Evolutionary conservation across 2,329 filamentous ascomycete genomes (phyloP), one percentile per base, ranked within the genome.

Genomic region (Trichoderma asperellum): DNA sequence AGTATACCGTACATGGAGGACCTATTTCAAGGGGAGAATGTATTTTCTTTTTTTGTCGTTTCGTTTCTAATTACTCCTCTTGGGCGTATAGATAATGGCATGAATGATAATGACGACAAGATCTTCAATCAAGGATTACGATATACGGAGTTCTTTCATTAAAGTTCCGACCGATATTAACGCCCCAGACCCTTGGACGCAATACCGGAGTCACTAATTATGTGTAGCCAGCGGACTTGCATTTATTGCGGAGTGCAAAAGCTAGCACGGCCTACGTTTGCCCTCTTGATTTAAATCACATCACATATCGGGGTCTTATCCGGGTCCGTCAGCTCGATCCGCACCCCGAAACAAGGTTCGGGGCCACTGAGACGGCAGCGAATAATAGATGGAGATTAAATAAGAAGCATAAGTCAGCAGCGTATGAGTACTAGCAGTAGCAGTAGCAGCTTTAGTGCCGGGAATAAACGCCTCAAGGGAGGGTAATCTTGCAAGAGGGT

Each of bases 321-420:
- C 62, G 62, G 62, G n/a, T 10, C 62, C 62, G 62, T 66, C 14
- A 21, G 16, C 43, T 47, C n/a, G 62, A n/a, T 57, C 62, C 53
- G 62, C 21, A 40, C 6, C 62, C 62, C 62, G 62, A 29, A 29
- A 21, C 21, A 16, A 29, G 11, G 27, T 24, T 29, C 27, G 21
- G 47, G 5, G 47, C 21, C 47, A 49, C 47, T 49, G 47, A 35
- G 29, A n/a, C 34, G 60, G 60, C 29, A 62, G 43, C 47, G 11
- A 47, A 49, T 12, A 12, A 8, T 49, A 12, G 47, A 49, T 21
- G n/a, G 47, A 49, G 47, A 24, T 49, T 21, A 49, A 24, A 49
- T 4, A n/a, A 43, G 24, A 49, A 12, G 47, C 47, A 24, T 24
- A 49, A 49, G n/a, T 24, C n/a, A 49, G n/a, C 47, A 6, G 60